phyloP scores from a whole-genome alignment of 2,329 filamentous ascomycete species.

The Alternaria tenuissima region DNA sequence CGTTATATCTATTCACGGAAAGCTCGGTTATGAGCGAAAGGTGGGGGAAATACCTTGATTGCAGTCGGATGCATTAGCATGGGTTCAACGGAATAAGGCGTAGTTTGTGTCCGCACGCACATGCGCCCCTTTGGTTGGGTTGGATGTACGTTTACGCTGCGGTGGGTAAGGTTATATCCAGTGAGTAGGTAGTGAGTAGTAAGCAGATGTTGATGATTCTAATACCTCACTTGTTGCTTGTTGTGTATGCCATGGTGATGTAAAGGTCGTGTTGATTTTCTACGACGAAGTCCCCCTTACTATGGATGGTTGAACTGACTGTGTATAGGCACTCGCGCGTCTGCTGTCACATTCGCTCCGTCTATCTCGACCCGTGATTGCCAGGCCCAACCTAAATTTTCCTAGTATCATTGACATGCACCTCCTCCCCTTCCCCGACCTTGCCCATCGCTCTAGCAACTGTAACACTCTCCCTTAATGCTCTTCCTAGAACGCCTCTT shows the following conservation, averaged over 20 bases:
- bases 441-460: slow-evolving; percentile 55
- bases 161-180: slow-evolving; percentile 9
- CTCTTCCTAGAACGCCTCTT: slow-evolving; percentile 40
- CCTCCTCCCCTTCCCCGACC: slow-evolving; percentile 21
- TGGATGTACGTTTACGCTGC: slow-evolving; percentile 14
- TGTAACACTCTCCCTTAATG: slow-evolving; percentile 59
- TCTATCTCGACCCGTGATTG: not conserved
- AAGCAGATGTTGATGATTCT: slow-evolving; percentile 12
- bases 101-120: slow-evolving; percentile 8
- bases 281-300: not conserved
- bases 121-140: slow-evolving; percentile 3
- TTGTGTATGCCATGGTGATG: not conserved
- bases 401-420: slow-evolving; percentile 56
- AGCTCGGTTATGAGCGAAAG: slow-evolving; percentile 12
- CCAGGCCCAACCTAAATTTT: not conserved
- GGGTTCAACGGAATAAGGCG: slow-evolving; percentile 11
- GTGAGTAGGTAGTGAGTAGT: slow-evolving; percentile 15
- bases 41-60: slow-evolving; percentile 18
- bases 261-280: not conserved
- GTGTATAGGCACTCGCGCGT: not conserved
- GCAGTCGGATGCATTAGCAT: slow-evolving; percentile 19
- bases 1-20: slow-evolving; percentile 12
- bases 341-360: not conserved
- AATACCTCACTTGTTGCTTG: not conserved
- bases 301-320: not conserved